These are phyloP conservation scores for Fistulinella cinereoalba DNA, from an alignment of 1,284 basidiomycete species.

Conservation along the genomic window DNA sequence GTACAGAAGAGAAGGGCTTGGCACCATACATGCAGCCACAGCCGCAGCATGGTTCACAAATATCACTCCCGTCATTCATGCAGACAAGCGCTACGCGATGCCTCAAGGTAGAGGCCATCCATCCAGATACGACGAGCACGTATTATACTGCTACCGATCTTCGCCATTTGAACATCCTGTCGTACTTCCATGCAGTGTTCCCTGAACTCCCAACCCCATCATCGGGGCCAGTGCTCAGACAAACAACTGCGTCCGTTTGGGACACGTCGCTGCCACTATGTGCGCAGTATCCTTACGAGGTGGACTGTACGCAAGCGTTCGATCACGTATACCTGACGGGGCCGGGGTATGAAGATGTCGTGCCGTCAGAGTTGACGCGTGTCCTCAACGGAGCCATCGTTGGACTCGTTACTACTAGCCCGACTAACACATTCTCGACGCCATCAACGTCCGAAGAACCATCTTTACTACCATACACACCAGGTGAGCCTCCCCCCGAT, in stretches of 20 bases:
- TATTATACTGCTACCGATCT: conserved; percentile 73
- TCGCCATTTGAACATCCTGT: conserved; percentile 70
- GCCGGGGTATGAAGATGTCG: conserved; percentile 72
- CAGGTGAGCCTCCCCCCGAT: conserved; percentile 49
- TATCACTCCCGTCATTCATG: background rate
- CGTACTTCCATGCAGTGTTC: conserved; percentile 77
- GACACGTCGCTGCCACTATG: conserved; percentile 68
- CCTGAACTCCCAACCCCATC: conserved; percentile 24
- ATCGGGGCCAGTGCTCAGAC: conserved; percentile 17
- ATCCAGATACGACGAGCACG: conserved; percentile 27
- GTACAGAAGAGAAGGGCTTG: too few relatives aligned
- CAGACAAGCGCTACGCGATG: background rate
- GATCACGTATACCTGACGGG: conserved; percentile 65
- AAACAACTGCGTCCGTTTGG: conserved; percentile 55
- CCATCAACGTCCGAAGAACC: conserved; percentile 1
- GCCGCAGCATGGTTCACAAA: conserved; percentile 27
- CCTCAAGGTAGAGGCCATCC: conserved; percentile 22
- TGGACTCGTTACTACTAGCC: conserved; percentile 51
- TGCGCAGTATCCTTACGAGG: conserved; percentile 64
- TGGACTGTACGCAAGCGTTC: conserved; percentile 54
- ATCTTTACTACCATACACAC: conserved; percentile 51
- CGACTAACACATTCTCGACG: background rate
- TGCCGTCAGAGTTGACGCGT: conserved; percentile 57
- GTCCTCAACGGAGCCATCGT: conserved; percentile 85
- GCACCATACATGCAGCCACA: too few relatives aligned